A percentile compares a stretch with the other conserved stretches of the same genome.
These are phyloP conservation scores for Smittium culicis DNA, from an alignment of 371 early-diverging fungal species.

Conservation along the genomic window DNA sequence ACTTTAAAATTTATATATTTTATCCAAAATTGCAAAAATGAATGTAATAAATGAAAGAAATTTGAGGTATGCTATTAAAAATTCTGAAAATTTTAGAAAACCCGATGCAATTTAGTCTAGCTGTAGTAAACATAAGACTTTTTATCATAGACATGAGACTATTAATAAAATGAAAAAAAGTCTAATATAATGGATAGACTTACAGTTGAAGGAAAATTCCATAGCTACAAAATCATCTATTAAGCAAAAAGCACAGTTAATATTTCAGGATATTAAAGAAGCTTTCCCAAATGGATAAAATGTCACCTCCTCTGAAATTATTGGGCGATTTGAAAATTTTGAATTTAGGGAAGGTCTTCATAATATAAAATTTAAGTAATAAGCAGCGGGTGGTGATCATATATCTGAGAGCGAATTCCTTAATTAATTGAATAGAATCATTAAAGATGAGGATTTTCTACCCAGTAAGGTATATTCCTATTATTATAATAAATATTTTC, in stretches of 20 bases:
- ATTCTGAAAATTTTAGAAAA: neutral
- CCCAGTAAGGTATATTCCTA: neutral
- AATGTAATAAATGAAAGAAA: neutral
- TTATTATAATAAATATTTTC: neutral
- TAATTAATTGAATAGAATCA: neutral
- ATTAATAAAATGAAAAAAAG: neutral
- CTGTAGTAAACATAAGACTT: neutral
- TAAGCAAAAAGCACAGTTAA: neutral
- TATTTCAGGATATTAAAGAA: neutral
- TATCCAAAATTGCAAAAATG: neutral
- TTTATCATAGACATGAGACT: neutral
- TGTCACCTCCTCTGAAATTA: neutral
- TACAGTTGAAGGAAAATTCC: neutral
- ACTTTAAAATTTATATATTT: neutral
- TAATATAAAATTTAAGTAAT: neutral
- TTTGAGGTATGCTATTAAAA: neutral
- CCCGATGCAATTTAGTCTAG: neutral
- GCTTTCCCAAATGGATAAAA: neutral
- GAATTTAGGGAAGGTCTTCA: neutral
- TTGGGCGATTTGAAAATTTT: neutral
- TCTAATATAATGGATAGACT: neutral
- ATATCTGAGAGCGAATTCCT: neutral
- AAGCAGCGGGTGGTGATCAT: neutral
- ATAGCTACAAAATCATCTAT: neutral
- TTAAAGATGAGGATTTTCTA: neutral